phyloP scores from a whole-genome alignment of 176 grass and related monocot genomes.

The Oryza brachyantha region DNA sequence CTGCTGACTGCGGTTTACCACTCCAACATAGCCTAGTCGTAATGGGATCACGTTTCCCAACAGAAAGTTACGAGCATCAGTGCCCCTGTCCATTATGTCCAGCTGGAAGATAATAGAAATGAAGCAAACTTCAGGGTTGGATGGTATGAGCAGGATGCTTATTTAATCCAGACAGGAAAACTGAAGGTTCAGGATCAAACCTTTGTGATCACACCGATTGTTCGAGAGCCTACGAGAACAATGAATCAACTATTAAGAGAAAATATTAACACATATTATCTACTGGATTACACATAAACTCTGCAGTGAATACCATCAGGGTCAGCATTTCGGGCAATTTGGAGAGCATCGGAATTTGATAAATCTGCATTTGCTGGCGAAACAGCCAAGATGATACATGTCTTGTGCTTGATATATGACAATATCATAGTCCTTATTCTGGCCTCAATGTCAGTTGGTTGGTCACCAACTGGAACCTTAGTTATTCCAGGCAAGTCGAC shows the following conservation, averaged over 20 bases:
- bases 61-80: conserved; percentile 94
- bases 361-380: conserved; percentile 99
- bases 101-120: conserved; percentile 56
- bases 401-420: conserved; percentile 95
- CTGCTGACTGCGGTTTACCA: conserved; percentile 92
- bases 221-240: conserved; percentile 80
- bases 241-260: conserved; percentile 18
- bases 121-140: neutral
- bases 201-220: conserved; percentile 99
- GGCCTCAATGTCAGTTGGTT: conserved; percentile 96
- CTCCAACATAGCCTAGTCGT: conserved; percentile 88
- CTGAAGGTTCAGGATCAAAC: conserved; percentile 31
- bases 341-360: conserved; percentile 96
- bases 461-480: conserved; percentile 97
- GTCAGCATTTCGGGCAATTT: conserved; percentile 89
- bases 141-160: neutral
- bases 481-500: conserved; percentile 98
- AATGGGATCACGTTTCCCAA: conserved; percentile 96
- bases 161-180: neutral
- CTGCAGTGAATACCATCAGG: conserved; percentile 68
- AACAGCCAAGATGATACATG: conserved; percentile 96
- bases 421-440: conserved; percentile 99
- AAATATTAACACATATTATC: conserved; percentile 7
- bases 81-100: conserved; percentile 99
- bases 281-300: neutral